These are phyloP conservation scores for Lactarius akahatsu DNA, from an alignment of 768 basidiomycete species.

Conservation along the genomic window DNA sequence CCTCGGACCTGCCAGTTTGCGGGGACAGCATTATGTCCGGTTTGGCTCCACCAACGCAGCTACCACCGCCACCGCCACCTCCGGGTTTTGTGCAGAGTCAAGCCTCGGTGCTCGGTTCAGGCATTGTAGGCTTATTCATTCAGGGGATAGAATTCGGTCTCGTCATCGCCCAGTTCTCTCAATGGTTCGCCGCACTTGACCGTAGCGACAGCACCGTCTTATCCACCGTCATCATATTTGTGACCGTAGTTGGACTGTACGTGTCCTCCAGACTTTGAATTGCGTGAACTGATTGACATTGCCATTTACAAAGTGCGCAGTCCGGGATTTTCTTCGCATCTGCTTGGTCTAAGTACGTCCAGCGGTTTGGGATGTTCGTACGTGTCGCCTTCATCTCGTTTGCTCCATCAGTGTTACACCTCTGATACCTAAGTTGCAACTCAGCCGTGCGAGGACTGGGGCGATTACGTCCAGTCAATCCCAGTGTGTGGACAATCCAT, in stretches of 20 bases:
- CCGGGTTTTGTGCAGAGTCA: neutral
- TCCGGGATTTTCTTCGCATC: slow-evolving; percentile 9
- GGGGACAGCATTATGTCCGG: slow-evolving; percentile 7
- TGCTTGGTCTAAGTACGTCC: slow-evolving; percentile 8
- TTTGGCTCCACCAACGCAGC: neutral
- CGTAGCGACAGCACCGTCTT: neutral
- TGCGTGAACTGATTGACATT: neutral
- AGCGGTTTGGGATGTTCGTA: neutral
- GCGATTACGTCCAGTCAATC: neutral
- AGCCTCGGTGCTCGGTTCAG: slow-evolving; percentile 2
- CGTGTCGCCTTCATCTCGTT: neutral
- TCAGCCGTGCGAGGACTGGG: neutral
- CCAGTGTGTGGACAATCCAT: slow-evolving; percentile 13
- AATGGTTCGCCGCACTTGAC: slow-evolving; percentile 10
- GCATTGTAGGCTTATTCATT: slow-evolving; percentile 7
- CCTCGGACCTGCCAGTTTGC: neutral
- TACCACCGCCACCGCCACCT: neutral
- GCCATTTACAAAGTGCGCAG: slow-evolving; percentile 4
- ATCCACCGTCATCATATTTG: slow-evolving; percentile 1
- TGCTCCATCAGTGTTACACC: neutral
- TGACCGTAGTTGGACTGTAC: slow-evolving; percentile 19
- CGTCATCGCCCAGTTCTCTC: slow-evolving; percentile 15
- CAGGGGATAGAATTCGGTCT: slow-evolving; percentile 16
- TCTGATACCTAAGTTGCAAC: neutral
- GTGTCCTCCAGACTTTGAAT: neutral